These are phyloP conservation scores for Avicennia marina DNA, from an alignment of 257 asterid species.

Conservation along the genomic window DNA sequence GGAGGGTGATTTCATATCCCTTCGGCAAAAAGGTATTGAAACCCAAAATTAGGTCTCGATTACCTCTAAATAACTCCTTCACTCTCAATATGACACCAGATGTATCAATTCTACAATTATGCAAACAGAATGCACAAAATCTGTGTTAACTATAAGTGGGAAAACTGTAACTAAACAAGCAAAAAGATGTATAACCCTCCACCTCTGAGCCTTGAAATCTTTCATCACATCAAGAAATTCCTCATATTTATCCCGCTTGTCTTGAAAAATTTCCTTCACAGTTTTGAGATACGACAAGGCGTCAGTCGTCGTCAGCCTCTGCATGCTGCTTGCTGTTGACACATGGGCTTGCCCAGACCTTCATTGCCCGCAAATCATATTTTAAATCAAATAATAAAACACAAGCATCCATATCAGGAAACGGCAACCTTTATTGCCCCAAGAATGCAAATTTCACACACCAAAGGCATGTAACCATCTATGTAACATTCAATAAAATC, in stretches of 20 bases:
- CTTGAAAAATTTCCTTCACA: constrained; percentile 74
- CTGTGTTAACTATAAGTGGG: constrained; percentile 5
- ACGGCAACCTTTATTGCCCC: not conserved
- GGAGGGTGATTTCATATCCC: constrained; percentile 73
- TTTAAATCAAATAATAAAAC: constrained; percentile 17
- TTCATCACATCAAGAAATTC: constrained; percentile 95
- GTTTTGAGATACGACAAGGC: constrained; percentile 77
- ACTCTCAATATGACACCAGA: constrained; percentile 66
- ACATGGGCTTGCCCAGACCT: constrained; percentile 66
- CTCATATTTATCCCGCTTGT: constrained; percentile 65
- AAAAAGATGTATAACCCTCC: not conserved
- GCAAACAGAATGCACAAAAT: constrained; percentile 16
- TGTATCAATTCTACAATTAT: constrained; percentile 56
- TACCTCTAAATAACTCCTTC: constrained; percentile 79
- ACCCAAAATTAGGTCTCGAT: constrained; percentile 77
- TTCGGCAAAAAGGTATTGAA: constrained; percentile 90
- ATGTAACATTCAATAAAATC: not conserved
- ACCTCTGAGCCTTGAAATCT: constrained; percentile 93
- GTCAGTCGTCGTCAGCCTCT: constrained; percentile 64
- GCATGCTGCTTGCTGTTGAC: constrained; percentile 63
- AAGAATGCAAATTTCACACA: constrained; percentile 1
- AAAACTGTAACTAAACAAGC: constrained; percentile 10
- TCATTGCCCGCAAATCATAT: constrained; percentile 26
- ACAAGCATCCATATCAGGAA: constrained; percentile 3
- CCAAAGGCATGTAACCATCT: constrained; percentile 6